phyloP scores from a whole-genome alignment of 2,329 filamentous ascomycete species.

The Pyricularia pennisetigena region DNA sequence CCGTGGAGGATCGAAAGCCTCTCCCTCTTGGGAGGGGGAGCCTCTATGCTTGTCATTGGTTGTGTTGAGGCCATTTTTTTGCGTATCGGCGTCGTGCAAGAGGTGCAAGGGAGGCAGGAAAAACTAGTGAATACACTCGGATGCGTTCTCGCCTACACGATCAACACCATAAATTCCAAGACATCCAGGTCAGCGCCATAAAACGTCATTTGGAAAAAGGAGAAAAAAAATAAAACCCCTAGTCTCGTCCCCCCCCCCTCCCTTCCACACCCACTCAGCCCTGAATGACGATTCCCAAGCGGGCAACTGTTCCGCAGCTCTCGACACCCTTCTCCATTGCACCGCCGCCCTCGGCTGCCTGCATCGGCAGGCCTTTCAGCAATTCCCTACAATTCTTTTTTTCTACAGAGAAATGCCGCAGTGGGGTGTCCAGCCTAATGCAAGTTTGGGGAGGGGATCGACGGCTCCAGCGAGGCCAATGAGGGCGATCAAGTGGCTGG shows the following conservation, averaged over 20 bases:
- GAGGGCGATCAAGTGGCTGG: background rate
- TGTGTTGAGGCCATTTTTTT: background rate
- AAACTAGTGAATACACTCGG: background rate
- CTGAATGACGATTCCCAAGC: background rate
- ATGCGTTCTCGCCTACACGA: background rate
- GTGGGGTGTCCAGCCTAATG: background rate
- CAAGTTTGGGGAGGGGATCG: background rate
- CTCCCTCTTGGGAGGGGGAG: constrained; percentile 21
- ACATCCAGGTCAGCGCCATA: background rate
- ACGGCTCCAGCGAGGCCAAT: background rate
- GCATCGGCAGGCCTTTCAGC: background rate
- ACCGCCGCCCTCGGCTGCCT: background rate
- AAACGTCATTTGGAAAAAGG: background rate
- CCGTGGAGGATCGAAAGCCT: constrained; percentile 55
- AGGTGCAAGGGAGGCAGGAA: background rate
- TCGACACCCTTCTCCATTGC: background rate
- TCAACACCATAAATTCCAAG: background rate
- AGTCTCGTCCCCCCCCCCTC: background rate
- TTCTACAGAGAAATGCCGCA: background rate
- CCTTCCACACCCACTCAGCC: background rate
- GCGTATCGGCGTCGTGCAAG: background rate
- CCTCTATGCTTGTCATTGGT: constrained; percentile 3
- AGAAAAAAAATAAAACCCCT: background rate
- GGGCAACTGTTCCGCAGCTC: background rate
- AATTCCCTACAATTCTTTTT: background rate